Conservation (phyloP, 2,329 filamentous ascomycete species). For the Trichoderma atroviride region DNA sequence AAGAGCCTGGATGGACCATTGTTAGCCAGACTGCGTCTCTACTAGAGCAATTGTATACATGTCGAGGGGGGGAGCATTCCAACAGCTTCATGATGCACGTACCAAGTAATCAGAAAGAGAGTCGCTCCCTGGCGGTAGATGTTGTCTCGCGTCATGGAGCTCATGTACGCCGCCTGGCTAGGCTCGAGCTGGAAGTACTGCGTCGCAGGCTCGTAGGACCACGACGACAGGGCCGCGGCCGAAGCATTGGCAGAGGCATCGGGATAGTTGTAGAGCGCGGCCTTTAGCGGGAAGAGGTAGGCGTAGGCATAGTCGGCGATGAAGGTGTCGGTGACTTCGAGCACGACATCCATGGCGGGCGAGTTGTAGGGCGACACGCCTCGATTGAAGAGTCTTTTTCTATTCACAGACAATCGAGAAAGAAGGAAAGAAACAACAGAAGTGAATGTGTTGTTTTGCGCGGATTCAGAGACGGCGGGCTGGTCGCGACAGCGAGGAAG, state of each 20-base stretch:
- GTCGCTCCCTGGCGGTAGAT: constrained; percentile 72
- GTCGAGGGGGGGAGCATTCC: not conserved
- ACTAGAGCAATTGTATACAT: not conserved
- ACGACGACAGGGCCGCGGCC: constrained; percentile 58
- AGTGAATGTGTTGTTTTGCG: not conserved
- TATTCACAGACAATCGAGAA: not conserved
- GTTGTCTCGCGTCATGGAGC: constrained; percentile 76
- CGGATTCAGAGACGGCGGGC: constrained; percentile 11
- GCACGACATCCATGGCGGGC: constrained; percentile 81
- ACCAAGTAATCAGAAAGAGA: constrained; percentile 88
- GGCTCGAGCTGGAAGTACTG: constrained; percentile 70
- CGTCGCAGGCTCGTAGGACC: constrained; percentile 74
- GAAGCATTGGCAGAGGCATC: constrained; percentile 57
- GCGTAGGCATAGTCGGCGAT: constrained; percentile 81
- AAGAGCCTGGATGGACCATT: constrained; percentile 66
- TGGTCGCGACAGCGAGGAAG: constrained; percentile 11
- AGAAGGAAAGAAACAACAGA: not conserved
- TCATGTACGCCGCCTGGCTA: constrained; percentile 76
- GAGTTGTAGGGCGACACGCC: not conserved
- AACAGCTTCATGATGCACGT: constrained; percentile 38
- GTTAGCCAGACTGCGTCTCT: constrained; percentile 13
- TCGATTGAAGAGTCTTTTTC: not conserved
- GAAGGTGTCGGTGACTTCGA: constrained; percentile 82
- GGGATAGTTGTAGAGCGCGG: constrained; percentile 56
- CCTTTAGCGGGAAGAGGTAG: constrained; percentile 62